Conservation (phyloP, 352 stramenopile species). For the Phytophthora crassamura region DNA sequence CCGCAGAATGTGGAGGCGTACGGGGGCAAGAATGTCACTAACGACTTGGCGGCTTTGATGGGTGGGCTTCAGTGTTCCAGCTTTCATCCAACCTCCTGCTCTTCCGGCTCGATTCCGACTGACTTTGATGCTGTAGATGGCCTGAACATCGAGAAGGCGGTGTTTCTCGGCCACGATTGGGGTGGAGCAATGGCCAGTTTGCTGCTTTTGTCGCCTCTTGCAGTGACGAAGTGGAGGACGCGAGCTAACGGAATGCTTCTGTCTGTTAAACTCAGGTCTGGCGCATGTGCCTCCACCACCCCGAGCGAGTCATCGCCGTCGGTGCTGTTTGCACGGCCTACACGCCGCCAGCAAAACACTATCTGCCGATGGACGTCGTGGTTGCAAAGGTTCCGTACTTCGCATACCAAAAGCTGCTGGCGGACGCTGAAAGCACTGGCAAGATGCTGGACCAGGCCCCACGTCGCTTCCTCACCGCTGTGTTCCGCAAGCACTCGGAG, state of each 20-base stretch:
- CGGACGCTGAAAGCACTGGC: constrained; percentile 46
- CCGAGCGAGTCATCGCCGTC: constrained; percentile 60
- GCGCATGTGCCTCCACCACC: constrained; percentile 76
- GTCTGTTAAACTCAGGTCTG: constrained; percentile 37
- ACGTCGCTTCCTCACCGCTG: constrained; percentile 55
- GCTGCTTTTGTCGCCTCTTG: not conserved
- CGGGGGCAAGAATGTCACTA: constrained; percentile 62
- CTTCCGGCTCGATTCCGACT: not conserved
- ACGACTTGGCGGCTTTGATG: constrained; percentile 59
- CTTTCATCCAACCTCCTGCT: too few relatives aligned
- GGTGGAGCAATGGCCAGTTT: constrained; percentile 48
- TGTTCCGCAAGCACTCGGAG: constrained; percentile 60
- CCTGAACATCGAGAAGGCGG: constrained; percentile 68
- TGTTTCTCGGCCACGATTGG: constrained; percentile 83
- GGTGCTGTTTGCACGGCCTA: constrained; percentile 77
- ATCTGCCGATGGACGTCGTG: constrained; percentile 49
- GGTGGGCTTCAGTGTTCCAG: constrained; percentile 25
- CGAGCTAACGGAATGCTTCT: not conserved
- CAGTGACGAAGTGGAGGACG: too few relatives aligned
- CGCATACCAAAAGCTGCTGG: constrained; percentile 69
- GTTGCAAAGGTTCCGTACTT: constrained; percentile 64
- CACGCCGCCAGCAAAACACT: constrained; percentile 46
- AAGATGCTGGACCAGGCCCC: constrained; percentile 48
- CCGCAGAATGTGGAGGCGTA: constrained; percentile 58
- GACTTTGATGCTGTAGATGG: constrained; percentile 39